Percentiles rank a stretch among this genome's conserved stretches.
Evolutionary conservation across 352 stramenopile species (phyloP).

Genomic region (Pythium apleroticum): DNA sequence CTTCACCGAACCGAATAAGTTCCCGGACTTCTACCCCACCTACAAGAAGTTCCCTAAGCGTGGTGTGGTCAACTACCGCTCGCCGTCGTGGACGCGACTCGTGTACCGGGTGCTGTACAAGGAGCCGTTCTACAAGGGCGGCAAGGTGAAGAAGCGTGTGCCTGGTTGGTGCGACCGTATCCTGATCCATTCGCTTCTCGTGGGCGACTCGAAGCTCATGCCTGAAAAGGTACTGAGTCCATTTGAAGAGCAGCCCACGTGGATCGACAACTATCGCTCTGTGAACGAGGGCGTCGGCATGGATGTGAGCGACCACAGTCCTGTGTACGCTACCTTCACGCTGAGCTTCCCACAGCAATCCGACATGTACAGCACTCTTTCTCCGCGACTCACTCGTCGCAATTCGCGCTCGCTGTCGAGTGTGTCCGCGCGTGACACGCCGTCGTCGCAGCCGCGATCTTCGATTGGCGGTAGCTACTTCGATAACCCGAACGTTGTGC

Average conservation of each 20-base stretch:
- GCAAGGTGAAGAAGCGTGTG: conserved; percentile 88
- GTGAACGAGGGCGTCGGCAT: conserved; percentile 82
- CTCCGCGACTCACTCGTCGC: conserved; percentile 23
- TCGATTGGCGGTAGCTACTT: conserved; percentile 67
- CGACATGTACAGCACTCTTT: conserved; percentile 15
- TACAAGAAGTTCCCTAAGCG: conserved; percentile 89
- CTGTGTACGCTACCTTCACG: conserved; percentile 74
- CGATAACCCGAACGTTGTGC: conserved; percentile 70
- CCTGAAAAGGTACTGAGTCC: conserved; percentile 74
- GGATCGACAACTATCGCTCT: conserved; percentile 80
- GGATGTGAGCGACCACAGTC: conserved; percentile 84
- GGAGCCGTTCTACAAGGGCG: conserved; percentile 89
- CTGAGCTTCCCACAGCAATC: conserved; percentile 63
- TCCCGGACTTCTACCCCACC: conserved; percentile 87
- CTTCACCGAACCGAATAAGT: conserved; percentile 82
- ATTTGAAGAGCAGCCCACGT: conserved; percentile 35
- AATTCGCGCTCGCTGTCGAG: conserved; percentile 53
- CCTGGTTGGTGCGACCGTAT: conserved; percentile 88
- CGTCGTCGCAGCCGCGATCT: conserved; percentile 28
- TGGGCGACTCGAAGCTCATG: conserved; percentile 77
- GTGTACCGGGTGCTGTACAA: conserved; percentile 86
- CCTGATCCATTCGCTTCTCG: conserved; percentile 76
- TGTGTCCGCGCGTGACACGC: conserved; percentile 30
- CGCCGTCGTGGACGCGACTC: conserved; percentile 65
- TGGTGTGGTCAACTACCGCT: conserved; percentile 55